These are phyloP conservation scores for Clavaria fumosa DNA, from an alignment of 768 basidiomycete genomes.

Conservation along the genomic window DNA sequence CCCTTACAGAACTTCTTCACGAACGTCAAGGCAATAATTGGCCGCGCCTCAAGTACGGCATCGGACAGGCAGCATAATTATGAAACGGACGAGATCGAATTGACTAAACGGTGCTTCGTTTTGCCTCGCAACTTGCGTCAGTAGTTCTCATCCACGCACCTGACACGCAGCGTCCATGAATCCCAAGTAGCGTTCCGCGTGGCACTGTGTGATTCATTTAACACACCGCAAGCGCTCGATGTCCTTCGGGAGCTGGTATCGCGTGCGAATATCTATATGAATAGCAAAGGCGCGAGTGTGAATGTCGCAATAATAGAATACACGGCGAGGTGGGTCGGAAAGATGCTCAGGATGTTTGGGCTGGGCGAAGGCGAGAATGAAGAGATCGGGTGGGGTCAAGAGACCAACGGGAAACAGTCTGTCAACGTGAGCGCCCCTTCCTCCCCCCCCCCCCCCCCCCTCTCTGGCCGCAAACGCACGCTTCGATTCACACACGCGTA, in stretches of 20 bases:
- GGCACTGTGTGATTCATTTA: slow-evolving; percentile 93
- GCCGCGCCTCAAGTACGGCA: slow-evolving; percentile 28
- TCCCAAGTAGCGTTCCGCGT: slow-evolving; percentile 67
- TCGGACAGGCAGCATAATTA: slow-evolving; percentile 54
- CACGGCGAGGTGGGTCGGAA: slow-evolving; percentile 50
- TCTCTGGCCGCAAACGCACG: slow-evolving; percentile 7
- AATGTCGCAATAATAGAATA: slow-evolving; percentile 52
- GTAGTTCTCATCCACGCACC: slow-evolving; percentile 3
- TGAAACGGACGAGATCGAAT: slow-evolving; percentile 48
- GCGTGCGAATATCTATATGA: slow-evolving; percentile 79
- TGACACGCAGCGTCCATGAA: slow-evolving; percentile 41
- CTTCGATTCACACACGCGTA: not conserved
- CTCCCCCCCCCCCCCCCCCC: slow-evolving; percentile 3
- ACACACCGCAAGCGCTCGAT: slow-evolving; percentile 74
- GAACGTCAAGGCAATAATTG: slow-evolving; percentile 65
- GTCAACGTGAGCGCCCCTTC: slow-evolving; percentile 32
- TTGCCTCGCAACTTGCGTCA: slow-evolving; percentile 6
- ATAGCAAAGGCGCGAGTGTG: slow-evolving; percentile 36
- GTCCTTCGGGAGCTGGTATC: slow-evolving; percentile 71
- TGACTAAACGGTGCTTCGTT: slow-evolving; percentile 41
- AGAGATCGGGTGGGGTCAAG: slow-evolving; percentile 81
- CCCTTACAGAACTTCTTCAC: slow-evolving; percentile 80
- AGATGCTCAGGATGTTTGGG: slow-evolving; percentile 68
- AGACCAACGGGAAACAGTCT: slow-evolving; percentile 26
- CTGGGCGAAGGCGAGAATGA: slow-evolving; percentile 51